Conservation (phyloP, 2,329 filamentous ascomycete genomes). For the Epichloe sp. region DNA sequence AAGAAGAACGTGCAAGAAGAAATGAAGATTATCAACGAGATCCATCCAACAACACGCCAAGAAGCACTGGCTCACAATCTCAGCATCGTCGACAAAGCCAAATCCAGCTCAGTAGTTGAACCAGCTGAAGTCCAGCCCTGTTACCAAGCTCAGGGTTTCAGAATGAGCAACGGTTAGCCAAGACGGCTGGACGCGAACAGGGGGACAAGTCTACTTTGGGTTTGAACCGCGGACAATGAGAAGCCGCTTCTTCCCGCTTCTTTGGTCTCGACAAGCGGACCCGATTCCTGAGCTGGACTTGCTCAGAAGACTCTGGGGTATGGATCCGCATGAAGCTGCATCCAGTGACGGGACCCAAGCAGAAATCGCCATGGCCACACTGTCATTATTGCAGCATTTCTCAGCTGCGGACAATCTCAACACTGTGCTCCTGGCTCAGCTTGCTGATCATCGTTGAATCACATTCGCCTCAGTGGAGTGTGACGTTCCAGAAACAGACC, state of each 20-base stretch:
- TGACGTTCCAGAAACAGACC: constrained; percentile 1
- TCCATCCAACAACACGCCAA: background rate
- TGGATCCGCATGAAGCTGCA: background rate
- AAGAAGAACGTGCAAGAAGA: background rate
- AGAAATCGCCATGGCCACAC: background rate
- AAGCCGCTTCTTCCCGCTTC: background rate
- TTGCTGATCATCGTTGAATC: background rate
- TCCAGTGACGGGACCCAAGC: background rate
- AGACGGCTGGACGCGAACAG: background rate
- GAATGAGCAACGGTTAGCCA: background rate
- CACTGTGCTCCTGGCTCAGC: background rate
- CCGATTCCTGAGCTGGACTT: background rate
- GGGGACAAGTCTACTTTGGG: background rate
- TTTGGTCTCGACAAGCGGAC: constrained; percentile 1
- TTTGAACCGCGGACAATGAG: too few relatives aligned
- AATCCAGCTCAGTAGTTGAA: background rate
- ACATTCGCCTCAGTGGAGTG: background rate
- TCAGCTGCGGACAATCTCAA: background rate
- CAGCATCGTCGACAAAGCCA: background rate
- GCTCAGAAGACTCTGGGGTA: background rate
- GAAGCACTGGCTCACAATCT: background rate
- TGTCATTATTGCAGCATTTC: background rate
- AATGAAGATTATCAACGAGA: background rate
- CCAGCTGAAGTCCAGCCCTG: background rate
- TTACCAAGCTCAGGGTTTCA: background rate